Conservation (phyloP, 495 filamentous ascomycete species). For the Podospora pseudoanserina region DNA sequence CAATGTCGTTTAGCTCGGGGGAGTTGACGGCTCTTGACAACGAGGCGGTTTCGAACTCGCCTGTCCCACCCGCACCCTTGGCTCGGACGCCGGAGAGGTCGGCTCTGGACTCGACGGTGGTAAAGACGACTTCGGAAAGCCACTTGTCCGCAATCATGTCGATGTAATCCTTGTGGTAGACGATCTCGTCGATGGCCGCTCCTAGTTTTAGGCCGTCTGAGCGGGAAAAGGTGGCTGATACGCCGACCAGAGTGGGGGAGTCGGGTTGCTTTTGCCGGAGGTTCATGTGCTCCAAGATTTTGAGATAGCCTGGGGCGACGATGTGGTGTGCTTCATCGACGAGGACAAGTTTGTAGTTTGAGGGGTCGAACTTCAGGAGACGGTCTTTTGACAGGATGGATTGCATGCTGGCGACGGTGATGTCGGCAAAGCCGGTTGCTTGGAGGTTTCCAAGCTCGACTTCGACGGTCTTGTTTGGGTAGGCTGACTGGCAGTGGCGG, state of each 20-base stretch:
- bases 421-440: constrained; percentile 77
- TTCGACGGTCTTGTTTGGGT: constrained; percentile 75
- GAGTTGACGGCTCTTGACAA: constrained; percentile 82
- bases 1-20: constrained; percentile 68
- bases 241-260: constrained; percentile 76
- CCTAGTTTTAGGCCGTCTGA: constrained; percentile 86
- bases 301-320: constrained; percentile 74
- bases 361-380: constrained; percentile 75
- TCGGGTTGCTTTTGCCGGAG: constrained; percentile 51
- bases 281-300: constrained; percentile 68
- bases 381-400: constrained; percentile 73
- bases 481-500: constrained; percentile 71
- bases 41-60: constrained; percentile 72
- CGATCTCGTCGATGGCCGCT: constrained; percentile 88
- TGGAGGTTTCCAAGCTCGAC: constrained; percentile 81
- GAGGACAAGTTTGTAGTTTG: constrained; percentile 79
- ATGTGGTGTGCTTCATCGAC: constrained; percentile 99
- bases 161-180: constrained; percentile 95
- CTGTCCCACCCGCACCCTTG: constrained; percentile 52
- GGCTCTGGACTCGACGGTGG: constrained; percentile 77
- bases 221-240: constrained; percentile 88
- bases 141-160: constrained; percentile 91
- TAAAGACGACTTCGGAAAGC: constrained; percentile 85
- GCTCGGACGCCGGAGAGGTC: constrained; percentile 63
- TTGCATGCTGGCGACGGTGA: constrained; percentile 87